Percentiles rank a stretch among this genome's conserved stretches.
These are phyloP conservation scores for Fusarium incarnatum DNA, from an alignment of 2,329 filamentous ascomycete species.

Conservation along the genomic window DNA sequence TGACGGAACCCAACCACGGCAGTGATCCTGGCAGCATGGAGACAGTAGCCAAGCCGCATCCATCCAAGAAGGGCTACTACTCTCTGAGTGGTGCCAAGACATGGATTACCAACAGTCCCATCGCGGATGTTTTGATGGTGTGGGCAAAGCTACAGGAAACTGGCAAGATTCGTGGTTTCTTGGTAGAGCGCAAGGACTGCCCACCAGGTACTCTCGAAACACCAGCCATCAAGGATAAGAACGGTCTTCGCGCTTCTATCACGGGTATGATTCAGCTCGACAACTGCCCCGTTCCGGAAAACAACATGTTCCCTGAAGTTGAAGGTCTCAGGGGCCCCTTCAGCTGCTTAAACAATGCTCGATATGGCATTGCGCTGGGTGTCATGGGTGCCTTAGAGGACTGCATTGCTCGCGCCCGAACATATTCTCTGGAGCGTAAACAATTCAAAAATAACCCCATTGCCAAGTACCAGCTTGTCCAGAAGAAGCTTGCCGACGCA, in stretches of 20 bases:
- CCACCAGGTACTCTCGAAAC: constrained; percentile 91
- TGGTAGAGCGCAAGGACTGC: constrained; percentile 86
- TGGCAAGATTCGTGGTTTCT: constrained; percentile 93
- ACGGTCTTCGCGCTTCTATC: constrained; percentile 88
- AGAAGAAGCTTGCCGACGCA: constrained; percentile 97
- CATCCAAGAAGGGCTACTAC: constrained; percentile 84
- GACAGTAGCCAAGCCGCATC: constrained; percentile 84
- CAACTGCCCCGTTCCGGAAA: constrained; percentile 85
- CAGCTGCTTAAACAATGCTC: constrained; percentile 91
- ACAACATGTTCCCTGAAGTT: constrained; percentile 93
- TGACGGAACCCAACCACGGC: constrained; percentile 94
- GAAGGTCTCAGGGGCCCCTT: constrained; percentile 92
- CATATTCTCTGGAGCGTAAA: constrained; percentile 90
- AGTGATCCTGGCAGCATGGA: constrained; percentile 94
- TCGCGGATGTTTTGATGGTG: constrained; percentile 84
- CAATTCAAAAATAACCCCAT: constrained; percentile 97
- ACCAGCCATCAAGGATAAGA: constrained; percentile 94
- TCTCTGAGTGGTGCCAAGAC: constrained; percentile 86
- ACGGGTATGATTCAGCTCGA: constrained; percentile 99
- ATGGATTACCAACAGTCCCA: constrained; percentile 96
- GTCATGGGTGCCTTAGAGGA: constrained; percentile 96
- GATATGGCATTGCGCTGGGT: constrained; percentile 93
- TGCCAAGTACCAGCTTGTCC: constrained; percentile 94
- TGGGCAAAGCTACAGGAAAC: constrained; percentile 95
- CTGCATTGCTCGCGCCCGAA: constrained; percentile 81